Base-by-base conservation (phyloP, 495 filamentous ascomycete genomes). In the Peziza echinospora region DNA sequence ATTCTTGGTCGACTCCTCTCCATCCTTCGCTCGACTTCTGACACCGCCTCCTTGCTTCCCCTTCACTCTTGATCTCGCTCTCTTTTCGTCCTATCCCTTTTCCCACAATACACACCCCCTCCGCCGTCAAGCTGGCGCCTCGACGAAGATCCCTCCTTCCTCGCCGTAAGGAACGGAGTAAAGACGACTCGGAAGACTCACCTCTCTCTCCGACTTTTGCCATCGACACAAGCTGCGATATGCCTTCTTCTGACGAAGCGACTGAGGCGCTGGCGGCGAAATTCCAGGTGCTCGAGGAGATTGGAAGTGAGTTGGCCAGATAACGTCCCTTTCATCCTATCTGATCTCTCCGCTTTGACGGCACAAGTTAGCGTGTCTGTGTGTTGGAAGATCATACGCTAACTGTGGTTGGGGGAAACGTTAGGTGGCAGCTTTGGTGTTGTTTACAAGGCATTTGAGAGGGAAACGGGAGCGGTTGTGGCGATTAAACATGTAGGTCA, bases 381-480 rank as follows among this genome's bases (percentile, higher is more conserved):
- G n/a, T 47, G 21, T 26, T 21, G 23, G 17, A 11, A 43, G n/a
- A 13, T 11, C 41, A 43, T 21, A 45, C 25, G 13, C 43, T 26
- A 45, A 13, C 13, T 26, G 4, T 25, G 21, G 43, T 3, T 45
- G n/a, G 21, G 0, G 22, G 24, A 24, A n/a, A 28, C 17, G 17
- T 39, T 40, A 60, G 87, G 87, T 54, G 86, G 86, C 17, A 93
- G 86, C 60, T 94, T 94, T 63, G 86, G 86, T 47, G 82, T 82
- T 62, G 86, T 94, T 41, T 94, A 83, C 69, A 94, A 93, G 74
- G 86, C 57, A 24, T 53, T 59, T 30, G 57, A 59, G 41, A 60
- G 52, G 26, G 56, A 49, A 24, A 57, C 57, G 3, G 57, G 57
- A 5, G 53, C 49, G 22, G 52, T 60, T 21, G 57, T 60, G 30